Evolutionary conservation across 345 rosid species (phyloP).

Genomic region (Atalantia buxifolia): DNA sequence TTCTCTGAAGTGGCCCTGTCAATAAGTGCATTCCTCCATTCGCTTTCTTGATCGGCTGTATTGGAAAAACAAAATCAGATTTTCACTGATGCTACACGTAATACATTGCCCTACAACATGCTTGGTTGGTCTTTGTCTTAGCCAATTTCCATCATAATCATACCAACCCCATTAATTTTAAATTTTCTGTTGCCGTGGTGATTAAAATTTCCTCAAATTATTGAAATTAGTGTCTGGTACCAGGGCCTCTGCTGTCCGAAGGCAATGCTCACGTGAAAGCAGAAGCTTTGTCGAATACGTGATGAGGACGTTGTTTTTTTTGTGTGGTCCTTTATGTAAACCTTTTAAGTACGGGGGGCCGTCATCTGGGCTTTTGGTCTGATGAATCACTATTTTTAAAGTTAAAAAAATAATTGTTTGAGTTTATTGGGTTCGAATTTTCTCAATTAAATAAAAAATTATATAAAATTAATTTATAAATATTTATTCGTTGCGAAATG

Average conservation of each 20-base stretch:
- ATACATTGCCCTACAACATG: not conserved
- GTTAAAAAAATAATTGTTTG: too few relatives aligned
- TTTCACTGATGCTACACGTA: not conserved
- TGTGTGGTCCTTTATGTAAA: not conserved
- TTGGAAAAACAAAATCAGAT: not conserved
- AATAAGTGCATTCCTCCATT: not conserved
- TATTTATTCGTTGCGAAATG: too few relatives aligned
- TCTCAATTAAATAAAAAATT: too few relatives aligned
- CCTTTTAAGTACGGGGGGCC: not conserved
- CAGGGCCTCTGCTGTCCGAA: not conserved
- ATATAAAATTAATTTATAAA: too few relatives aligned
- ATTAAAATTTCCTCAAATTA: not conserved
- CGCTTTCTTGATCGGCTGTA: not conserved
- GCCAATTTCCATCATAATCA: not conserved
- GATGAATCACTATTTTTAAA: too few relatives aligned
- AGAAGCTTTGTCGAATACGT: not conserved
- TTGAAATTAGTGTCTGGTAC: not conserved
- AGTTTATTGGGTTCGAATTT: too few relatives aligned
- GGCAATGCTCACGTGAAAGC: not conserved
- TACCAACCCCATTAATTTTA: not conserved
- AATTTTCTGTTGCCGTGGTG: not conserved
- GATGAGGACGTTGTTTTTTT: not conserved
- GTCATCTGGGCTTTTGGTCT: too few relatives aligned
- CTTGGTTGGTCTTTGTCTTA: not conserved
- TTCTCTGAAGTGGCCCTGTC: not conserved